These are phyloP conservation scores for Diaporthe sp. DNA, from an alignment of 2,329 filamentous ascomycete genomes.

Conservation along the genomic window DNA sequence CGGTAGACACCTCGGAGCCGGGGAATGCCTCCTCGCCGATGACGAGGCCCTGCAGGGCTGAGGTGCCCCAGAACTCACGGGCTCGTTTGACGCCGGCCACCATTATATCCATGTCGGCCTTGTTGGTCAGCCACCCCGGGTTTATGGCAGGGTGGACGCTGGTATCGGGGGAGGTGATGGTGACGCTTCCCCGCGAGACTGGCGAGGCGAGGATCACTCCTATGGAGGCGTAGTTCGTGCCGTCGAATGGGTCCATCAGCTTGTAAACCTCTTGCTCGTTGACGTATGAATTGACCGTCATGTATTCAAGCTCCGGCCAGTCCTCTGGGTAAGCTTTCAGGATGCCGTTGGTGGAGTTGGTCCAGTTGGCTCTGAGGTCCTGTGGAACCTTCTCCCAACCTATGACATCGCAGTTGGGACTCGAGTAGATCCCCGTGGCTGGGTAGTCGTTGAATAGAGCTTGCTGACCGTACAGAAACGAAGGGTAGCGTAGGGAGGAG, in stretches of 20 bases:
- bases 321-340: slow-evolving; percentile 3
- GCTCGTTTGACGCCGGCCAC: slow-evolving; percentile 47
- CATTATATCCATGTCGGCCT: slow-evolving; percentile 22
- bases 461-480: neutral
- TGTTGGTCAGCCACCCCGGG: slow-evolving; percentile 52
- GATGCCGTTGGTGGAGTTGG: neutral
- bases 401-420: slow-evolving; percentile 16
- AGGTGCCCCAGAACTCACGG: neutral
- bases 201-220: slow-evolving; percentile 12
- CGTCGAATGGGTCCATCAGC: slow-evolving; percentile 6
- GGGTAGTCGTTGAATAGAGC: slow-evolving; percentile 3
- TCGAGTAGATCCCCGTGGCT: slow-evolving; percentile 18
- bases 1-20: slow-evolving; percentile 51
- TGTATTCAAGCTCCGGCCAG: slow-evolving; percentile 36
- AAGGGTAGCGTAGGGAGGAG: neutral
- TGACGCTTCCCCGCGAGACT: slow-evolving; percentile 13
- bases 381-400: slow-evolving; percentile 16
- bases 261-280: neutral
- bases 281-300: slow-evolving; percentile 3
- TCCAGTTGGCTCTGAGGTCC: neutral
- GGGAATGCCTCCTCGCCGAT: slow-evolving; percentile 51
- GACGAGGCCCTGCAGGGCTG: slow-evolving; percentile 42
- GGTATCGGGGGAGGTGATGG: slow-evolving; percentile 18
- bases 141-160: slow-evolving; percentile 52
- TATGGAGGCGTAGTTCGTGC: slow-evolving; percentile 14